Conservation (phyloP, 331 rosid genomes). For the Ulmus americana region DNA sequence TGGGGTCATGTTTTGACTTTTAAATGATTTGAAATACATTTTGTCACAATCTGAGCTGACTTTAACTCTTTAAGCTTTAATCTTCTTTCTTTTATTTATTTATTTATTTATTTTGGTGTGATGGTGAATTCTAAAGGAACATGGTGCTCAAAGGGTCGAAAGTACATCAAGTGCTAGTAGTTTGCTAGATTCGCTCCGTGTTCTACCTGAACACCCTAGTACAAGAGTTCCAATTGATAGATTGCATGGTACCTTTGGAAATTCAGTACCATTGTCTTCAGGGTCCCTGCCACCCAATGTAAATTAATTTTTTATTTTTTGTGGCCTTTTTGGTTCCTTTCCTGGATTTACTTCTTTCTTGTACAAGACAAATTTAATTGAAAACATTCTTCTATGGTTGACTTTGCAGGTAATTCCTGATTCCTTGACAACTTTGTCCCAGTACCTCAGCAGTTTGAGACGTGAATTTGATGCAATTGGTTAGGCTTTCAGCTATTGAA, state of each 20-base stretch:
- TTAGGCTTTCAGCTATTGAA: constrained; percentile 31
- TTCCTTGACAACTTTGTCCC: constrained; percentile 85
- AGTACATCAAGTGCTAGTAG: constrained; percentile 53
- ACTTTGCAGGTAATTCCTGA: constrained; percentile 75
- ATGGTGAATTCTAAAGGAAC: constrained; percentile 54
- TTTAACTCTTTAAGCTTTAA: background rate
- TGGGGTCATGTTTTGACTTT: background rate
- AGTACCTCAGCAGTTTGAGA: constrained; percentile 55
- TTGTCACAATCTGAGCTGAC: constrained; percentile 4
- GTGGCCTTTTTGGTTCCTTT: constrained; percentile 17
- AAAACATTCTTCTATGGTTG: constrained; percentile 16
- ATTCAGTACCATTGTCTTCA: constrained; percentile 53
- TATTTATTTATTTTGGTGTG: background rate
- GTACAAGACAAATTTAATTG: background rate
- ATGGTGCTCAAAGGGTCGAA: constrained; percentile 55
- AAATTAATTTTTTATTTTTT: constrained; percentile 34
- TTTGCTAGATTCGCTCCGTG: constrained; percentile 39
- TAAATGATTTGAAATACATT: background rate
- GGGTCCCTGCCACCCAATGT: constrained; percentile 72
- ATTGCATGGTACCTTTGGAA: constrained; percentile 46
- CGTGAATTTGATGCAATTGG: constrained; percentile 68
- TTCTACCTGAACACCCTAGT: constrained; percentile 58
- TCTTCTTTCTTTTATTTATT: background rate
- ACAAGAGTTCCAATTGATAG: constrained; percentile 44
- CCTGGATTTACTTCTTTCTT: constrained; percentile 2